Evolutionary conservation across 148 eudicot genomes (phyloP), one percentile per base, ranked within the genome.

Genomic region (Vaccinium vitisidaea): DNA sequence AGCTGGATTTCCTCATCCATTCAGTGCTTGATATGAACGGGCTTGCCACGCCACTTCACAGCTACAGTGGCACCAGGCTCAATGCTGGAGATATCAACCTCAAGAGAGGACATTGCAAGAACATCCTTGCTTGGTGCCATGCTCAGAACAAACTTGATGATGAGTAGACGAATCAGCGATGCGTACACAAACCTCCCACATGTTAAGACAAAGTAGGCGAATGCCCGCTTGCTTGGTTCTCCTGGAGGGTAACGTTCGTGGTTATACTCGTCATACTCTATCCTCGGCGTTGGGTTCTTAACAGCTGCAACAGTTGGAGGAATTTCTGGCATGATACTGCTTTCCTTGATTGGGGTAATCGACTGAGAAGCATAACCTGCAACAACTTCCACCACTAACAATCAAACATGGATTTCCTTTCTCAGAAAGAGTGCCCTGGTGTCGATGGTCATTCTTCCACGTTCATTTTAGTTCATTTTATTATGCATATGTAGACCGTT

Each of bases 11-110:
- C 97, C 8, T 92, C 90, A 49, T 91, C 91, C 16, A 90, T 92
- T 65, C 97, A 85, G 67, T 89, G 97, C 86, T 91, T 91, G 85
- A 92, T 93, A 80, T 92, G 91, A 58, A 93, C 93, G 3, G 97
- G 94, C 90, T 93, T 93, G 65, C 97, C 97, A 87, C 94, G 92
- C 97, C 97, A 93, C 93, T 93, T 93, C n/a, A 93, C 97, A 21
- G 93, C 92, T 52, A 91, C 92, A 43, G 94, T 93, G n/a, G 86
- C 86, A 13, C 97, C 97, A 5, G 94, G 93, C 83, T 90, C 93
- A 76, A 93, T 92, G 92, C 92, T 91, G 7, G 93, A 88, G 39
- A 92, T 92, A 81, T 93, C 97, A 48, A 92, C 94, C 90, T 93
- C 97, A 5, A 93, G 85, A 30, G 97, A 93, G 61, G 94, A 94